A percentile compares a stretch with the other conserved stretches of the same genome.
Evolutionary conservation across 306 rosid species (phyloP).

Genomic region (Glycine latifolia): DNA sequence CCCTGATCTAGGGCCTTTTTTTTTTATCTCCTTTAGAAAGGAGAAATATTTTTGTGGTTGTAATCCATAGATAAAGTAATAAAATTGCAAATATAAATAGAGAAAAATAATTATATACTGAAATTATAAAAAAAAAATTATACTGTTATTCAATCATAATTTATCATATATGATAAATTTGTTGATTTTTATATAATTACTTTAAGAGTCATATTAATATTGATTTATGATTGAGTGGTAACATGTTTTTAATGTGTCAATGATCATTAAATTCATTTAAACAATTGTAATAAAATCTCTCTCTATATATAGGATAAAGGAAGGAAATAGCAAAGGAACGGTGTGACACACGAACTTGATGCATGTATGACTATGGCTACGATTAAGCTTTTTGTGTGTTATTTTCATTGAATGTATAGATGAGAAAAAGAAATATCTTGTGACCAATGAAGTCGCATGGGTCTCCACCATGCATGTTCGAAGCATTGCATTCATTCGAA

Average conservation of each 20-base stretch:
- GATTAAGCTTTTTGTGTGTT: background rate
- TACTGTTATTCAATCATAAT: no score
- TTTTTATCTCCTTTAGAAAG: background rate
- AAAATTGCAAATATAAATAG: background rate
- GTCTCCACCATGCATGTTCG: slow-evolving; percentile 45
- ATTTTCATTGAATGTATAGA: background rate
- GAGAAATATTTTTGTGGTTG: background rate
- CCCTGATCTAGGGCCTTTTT: background rate
- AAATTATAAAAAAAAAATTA: no score
- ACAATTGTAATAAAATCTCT: background rate
- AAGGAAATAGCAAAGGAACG: background rate
- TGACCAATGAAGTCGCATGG: slow-evolving; percentile 5
- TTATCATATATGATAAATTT: no score
- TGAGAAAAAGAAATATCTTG: background rate
- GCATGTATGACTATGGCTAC: slow-evolving; percentile 2
- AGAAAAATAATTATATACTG: no score
- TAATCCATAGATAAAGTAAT: background rate
- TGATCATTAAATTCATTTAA: background rate
- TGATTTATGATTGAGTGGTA: no score
- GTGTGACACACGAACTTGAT: background rate
- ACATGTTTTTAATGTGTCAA: no score
- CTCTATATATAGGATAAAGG: no score
- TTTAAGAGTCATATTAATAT: no score
- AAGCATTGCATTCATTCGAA: slow-evolving; percentile 38
- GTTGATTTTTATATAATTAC: no score